Conservation (phyloP, 495 filamentous ascomycete species). For the Neurospora tetraspora region DNA sequence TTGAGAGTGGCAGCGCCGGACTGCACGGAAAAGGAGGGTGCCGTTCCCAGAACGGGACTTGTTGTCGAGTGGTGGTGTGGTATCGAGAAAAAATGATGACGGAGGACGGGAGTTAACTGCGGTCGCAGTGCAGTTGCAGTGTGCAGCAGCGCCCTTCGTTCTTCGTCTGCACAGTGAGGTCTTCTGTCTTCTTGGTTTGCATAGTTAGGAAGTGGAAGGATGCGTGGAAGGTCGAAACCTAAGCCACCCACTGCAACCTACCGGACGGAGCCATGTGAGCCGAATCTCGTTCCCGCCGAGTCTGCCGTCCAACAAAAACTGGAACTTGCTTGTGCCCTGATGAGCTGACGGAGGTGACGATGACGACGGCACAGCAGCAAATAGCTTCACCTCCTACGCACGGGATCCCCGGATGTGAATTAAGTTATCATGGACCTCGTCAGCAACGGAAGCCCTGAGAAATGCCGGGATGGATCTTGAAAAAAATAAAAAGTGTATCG, state of each 20-base stretch:
- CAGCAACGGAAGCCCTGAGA: neutral
- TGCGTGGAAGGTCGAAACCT: neutral
- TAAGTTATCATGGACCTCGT: neutral
- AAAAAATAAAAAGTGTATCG: neutral
- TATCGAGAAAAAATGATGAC: neutral
- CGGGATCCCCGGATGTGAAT: neutral
- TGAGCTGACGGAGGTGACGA: neutral
- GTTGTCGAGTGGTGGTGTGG: neutral
- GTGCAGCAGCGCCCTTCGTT: neutral
- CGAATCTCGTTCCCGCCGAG: neutral
- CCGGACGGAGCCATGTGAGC: neutral
- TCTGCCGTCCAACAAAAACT: neutral
- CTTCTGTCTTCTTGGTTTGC: neutral
- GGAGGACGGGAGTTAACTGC: neutral
- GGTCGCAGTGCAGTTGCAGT: neutral
- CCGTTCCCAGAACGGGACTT: too few species aligned
- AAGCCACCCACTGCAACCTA: neutral
- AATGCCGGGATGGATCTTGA: neutral
- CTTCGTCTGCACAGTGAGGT: neutral
- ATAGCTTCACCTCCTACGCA: neutral
- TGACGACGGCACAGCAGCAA: neutral
- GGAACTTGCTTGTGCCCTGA: neutral
- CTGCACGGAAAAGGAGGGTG: neutral
- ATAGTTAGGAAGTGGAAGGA: too few species aligned
- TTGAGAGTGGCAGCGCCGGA: neutral